Percentiles rank a stretch among this genome's conserved stretches.
These are phyloP conservation scores for Penicillium sp. DNA, from an alignment of 2,329 filamentous ascomycete species.

Conservation along the genomic window DNA sequence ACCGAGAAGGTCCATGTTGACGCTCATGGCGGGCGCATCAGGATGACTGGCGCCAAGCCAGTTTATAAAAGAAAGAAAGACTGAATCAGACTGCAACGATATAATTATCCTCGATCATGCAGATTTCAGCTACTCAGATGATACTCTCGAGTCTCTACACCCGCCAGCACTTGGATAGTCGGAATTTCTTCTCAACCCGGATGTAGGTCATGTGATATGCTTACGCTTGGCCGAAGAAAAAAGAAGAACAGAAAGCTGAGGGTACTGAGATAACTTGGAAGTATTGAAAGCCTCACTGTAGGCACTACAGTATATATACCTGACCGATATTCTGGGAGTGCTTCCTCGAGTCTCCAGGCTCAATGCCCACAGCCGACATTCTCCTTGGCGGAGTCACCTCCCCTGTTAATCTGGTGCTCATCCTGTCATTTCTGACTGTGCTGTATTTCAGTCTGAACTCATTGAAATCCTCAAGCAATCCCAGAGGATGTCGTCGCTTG, in stretches of 20 bases:
- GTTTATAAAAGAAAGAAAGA: background rate
- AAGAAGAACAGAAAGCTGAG: too few species aligned
- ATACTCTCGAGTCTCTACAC: too few species aligned
- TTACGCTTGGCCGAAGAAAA: too few species aligned
- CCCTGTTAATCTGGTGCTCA: background rate
- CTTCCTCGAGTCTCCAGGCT: background rate
- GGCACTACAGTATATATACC: too few species aligned
- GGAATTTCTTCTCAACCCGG: too few species aligned
- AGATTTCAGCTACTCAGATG: too few species aligned
- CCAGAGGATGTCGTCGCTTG: conserved; percentile 52
- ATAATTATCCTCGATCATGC: background rate
- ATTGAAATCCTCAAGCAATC: conserved; percentile 17
- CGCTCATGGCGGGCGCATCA: conserved; percentile 23
- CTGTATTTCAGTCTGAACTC: conserved; percentile 2
- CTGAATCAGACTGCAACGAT: background rate
- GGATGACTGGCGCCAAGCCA: conserved; percentile 3
- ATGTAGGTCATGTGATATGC: too few species aligned
- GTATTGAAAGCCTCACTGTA: too few species aligned
- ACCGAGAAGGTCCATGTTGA: conserved; percentile 30
- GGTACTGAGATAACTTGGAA: too few species aligned
- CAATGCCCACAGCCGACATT: background rate
- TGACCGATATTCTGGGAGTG: background rate
- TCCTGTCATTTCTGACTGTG: conserved; percentile 11
- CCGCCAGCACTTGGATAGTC: too few species aligned
- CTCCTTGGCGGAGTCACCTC: background rate